Percentiles rank a stretch among this genome's conserved stretches.
These are phyloP conservation scores for Fusarium pseudonygamai DNA, from an alignment of 2,329 filamentous ascomycete genomes.

Conservation along the genomic window DNA sequence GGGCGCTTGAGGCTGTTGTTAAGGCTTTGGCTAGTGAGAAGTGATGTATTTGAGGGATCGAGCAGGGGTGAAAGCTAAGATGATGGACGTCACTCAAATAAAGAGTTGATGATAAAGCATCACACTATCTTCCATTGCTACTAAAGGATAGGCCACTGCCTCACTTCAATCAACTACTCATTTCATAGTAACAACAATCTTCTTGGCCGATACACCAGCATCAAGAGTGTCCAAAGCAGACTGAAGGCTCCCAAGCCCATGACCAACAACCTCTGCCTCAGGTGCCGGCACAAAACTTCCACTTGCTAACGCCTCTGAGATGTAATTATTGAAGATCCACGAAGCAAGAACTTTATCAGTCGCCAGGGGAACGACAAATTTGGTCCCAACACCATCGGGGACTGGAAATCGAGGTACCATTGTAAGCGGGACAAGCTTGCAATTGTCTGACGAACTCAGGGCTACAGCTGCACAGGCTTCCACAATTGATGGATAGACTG, in stretches of 20 bases:
- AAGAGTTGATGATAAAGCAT: not conserved
- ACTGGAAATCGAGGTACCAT: constrained; percentile 6
- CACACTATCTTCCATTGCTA: not conserved
- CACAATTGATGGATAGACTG: constrained; percentile 3
- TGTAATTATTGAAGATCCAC: constrained; percentile 1
- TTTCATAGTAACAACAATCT: constrained; percentile 10
- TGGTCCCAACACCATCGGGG: constrained; percentile 6
- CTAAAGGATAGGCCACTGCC: not conserved
- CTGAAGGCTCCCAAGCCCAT: constrained; percentile 4
- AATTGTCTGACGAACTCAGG: constrained; percentile 1
- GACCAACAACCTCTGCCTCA: not conserved
- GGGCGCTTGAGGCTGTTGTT: constrained; percentile 42
- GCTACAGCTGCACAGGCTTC: constrained; percentile 3
- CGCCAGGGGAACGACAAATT: constrained; percentile 1
- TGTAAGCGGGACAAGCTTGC: constrained; percentile 1
- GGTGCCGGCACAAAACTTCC: constrained; percentile 6
- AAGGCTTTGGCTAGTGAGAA: constrained; percentile 33
- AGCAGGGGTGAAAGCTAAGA: not conserved
- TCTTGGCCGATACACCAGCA: constrained; percentile 6
- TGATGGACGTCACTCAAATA: not conserved
- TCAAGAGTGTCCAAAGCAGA: not conserved
- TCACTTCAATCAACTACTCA: not conserved
- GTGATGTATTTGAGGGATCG: not conserved
- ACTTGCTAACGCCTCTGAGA: not conserved
- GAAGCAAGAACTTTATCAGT: constrained; percentile 1